Conservation (phyloP, 2,329 filamentous ascomycete species). For the Trichoderma sp. region DNA sequence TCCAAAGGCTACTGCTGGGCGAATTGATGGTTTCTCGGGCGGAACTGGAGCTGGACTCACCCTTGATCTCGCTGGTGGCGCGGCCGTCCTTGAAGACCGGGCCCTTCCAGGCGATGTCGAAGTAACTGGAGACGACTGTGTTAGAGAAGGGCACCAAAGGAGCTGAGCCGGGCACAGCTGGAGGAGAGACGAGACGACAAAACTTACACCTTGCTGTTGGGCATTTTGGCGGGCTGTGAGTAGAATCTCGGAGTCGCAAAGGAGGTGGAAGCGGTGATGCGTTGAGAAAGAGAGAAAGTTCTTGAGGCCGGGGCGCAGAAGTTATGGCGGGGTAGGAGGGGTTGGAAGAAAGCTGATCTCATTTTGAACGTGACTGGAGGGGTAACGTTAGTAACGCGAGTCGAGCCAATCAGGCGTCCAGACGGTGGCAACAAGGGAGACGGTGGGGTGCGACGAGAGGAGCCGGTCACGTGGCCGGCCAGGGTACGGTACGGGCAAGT, state of each 20-base stretch:
- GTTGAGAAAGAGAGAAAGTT: slow-evolving; percentile 48
- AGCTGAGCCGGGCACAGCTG: too few relatives aligned
- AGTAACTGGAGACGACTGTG: slow-evolving; percentile 54
- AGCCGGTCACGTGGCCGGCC: slow-evolving; percentile 38
- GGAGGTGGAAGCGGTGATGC: slow-evolving; percentile 45
- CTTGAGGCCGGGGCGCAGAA: slow-evolving; percentile 45
- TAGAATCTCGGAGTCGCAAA: slow-evolving; percentile 49
- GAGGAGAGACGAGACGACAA: too few relatives aligned
- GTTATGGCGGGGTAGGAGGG: slow-evolving; percentile 52
- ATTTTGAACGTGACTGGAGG: slow-evolving; percentile 49
- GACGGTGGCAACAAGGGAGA: slow-evolving; percentile 25
- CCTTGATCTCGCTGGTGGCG: slow-evolving; percentile 57
- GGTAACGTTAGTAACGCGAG: slow-evolving; percentile 44
- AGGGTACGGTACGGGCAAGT: slow-evolving; percentile 14
- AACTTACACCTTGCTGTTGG: slow-evolving; percentile 67
- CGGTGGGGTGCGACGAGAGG: slow-evolving; percentile 30
- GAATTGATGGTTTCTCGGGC: slow-evolving; percentile 14
- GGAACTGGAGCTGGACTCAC: slow-evolving; percentile 51
- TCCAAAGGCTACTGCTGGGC: neutral
- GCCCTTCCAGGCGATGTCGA: slow-evolving; percentile 74
- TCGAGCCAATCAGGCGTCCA: slow-evolving; percentile 35
- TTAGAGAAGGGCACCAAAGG: slow-evolving; percentile 29
- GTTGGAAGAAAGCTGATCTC: slow-evolving; percentile 50
- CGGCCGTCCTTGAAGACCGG: slow-evolving; percentile 65
- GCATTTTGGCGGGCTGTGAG: slow-evolving; percentile 71